A percentile compares a stretch with the other conserved stretches of the same genome.
Evolutionary conservation across 139 green algal species (phyloP).

Genomic region (Tetradesmus obliquus): DNA sequence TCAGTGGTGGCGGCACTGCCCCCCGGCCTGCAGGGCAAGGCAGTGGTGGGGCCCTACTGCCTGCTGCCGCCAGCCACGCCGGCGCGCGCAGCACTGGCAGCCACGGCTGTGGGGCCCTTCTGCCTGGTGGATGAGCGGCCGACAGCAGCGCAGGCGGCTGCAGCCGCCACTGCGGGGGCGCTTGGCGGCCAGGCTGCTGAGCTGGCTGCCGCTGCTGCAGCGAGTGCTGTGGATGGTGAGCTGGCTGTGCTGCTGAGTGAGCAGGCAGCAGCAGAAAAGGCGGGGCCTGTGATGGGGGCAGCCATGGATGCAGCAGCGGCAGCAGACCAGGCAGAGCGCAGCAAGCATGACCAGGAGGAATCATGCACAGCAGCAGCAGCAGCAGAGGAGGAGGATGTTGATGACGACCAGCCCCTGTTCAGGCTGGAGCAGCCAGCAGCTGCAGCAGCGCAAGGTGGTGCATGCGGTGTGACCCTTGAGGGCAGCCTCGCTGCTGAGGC

Average conservation of each 20-base stretch:
- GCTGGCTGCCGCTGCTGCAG: neutral
- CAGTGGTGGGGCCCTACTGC: conserved; percentile 10
- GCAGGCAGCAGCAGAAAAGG: neutral
- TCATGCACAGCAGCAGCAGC: neutral
- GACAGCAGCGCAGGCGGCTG: neutral
- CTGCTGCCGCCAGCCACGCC: neutral
- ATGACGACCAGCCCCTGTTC: neutral
- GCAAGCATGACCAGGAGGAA: neutral
- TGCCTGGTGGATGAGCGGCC: neutral
- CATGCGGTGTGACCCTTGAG: neutral
- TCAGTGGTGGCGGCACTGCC: neutral
- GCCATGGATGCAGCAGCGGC: neutral
- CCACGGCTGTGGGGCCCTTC: neutral
- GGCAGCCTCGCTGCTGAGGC: conserved; percentile 23
- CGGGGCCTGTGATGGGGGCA: neutral
- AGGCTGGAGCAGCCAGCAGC: neutral
- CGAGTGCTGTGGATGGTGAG: conserved; percentile 22
- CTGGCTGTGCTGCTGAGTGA: neutral
- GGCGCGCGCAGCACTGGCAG: neutral
- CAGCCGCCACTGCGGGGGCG: neutral
- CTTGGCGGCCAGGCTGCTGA: neutral
- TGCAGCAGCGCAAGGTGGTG: neutral
- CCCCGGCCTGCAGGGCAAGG: neutral
- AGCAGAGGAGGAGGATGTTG: neutral
- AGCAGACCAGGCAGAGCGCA: neutral